Percentiles rank a stretch among this genome's conserved stretches.
Conservation (phyloP, 768 basidiomycete species). For the Saitozyma sp. region DNA sequence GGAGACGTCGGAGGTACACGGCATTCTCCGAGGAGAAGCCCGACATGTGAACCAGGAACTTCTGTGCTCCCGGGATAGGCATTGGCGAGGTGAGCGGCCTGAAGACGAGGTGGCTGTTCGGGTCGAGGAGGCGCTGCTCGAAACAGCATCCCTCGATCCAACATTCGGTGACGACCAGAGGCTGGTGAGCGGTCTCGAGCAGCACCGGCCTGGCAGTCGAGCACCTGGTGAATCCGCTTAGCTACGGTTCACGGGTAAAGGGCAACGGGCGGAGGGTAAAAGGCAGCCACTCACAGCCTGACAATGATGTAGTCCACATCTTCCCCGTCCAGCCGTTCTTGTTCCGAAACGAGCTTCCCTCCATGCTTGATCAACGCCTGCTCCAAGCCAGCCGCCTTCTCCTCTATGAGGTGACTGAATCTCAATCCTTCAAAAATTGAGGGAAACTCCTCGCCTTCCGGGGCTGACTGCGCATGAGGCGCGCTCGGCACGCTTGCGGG, state of each 20-base stretch:
- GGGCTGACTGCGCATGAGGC: too few relatives aligned
- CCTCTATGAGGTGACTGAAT: slow-evolving; percentile 38
- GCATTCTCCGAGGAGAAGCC: slow-evolving; percentile 69
- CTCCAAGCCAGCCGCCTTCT: slow-evolving; percentile 29
- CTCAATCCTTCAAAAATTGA: slow-evolving; percentile 38
- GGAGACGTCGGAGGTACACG: slow-evolving; percentile 66
- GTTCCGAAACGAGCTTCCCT: slow-evolving; percentile 25
- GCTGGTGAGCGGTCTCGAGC: not conserved
- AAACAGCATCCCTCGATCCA: slow-evolving; percentile 87
- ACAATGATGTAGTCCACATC: slow-evolving; percentile 46
- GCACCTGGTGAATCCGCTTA: slow-evolving; percentile 10
- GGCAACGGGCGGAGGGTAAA: too few relatives aligned
- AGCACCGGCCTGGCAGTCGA: slow-evolving; percentile 18
- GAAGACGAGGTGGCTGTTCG: slow-evolving; percentile 71
- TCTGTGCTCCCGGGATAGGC: slow-evolving; percentile 67
- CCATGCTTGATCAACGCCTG: slow-evolving; percentile 37
- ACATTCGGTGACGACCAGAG: slow-evolving; percentile 71
- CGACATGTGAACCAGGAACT: slow-evolving; percentile 67
- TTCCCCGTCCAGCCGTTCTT: slow-evolving; percentile 27
- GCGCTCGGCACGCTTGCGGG: too few relatives aligned
- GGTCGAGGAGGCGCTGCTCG: slow-evolving; percentile 67
- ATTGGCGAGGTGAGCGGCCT: slow-evolving; percentile 62
- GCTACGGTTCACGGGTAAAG: not conserved
- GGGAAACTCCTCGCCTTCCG: not conserved
- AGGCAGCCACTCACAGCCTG: slow-evolving; percentile 33